These are phyloP conservation scores for Fusarium siculi DNA, from an alignment of 2,329 filamentous ascomycete species.

Conservation along the genomic window DNA sequence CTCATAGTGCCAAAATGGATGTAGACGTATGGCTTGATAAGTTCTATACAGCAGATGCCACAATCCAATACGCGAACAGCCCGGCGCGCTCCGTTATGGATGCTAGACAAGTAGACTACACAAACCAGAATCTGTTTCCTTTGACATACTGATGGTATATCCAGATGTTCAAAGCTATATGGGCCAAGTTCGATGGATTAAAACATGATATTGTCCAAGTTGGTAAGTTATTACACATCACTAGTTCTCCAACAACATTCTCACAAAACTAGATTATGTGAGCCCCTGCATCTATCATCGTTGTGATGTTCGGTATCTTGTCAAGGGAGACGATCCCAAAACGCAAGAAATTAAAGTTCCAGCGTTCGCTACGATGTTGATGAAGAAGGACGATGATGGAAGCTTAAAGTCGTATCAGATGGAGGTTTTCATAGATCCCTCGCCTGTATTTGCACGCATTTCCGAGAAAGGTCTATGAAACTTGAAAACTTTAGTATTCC, in stretches of 20 bases:
- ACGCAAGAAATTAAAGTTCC: background rate
- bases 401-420: background rate
- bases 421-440: conserved; percentile 1
- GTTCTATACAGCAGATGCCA: conserved; percentile 3
- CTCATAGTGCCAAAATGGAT: background rate
- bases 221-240: background rate
- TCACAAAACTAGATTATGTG: background rate
- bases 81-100: background rate
- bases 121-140: background rate
- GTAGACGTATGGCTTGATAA: conserved; percentile 2
- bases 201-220: conserved; percentile 5
- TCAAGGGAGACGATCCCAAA: conserved; percentile 5
- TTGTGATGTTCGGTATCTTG: conserved; percentile 5
- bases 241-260: accelerated
- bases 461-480: background rate
- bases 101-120: background rate
- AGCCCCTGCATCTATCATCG: conserved; percentile 8
- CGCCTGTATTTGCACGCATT: background rate
- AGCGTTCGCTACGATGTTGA: background rate
- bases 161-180: conserved; percentile 6
- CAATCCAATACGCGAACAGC: background rate
- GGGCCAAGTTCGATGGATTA: conserved; percentile 2
- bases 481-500: background rate
- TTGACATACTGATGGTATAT: background rate
- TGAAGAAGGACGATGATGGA: background rate